Percentiles rank a stretch among this genome's conserved stretches.
Conservation (phyloP, 1,284 basidiomycete genomes). For the Phylloporus sp. region DNA sequence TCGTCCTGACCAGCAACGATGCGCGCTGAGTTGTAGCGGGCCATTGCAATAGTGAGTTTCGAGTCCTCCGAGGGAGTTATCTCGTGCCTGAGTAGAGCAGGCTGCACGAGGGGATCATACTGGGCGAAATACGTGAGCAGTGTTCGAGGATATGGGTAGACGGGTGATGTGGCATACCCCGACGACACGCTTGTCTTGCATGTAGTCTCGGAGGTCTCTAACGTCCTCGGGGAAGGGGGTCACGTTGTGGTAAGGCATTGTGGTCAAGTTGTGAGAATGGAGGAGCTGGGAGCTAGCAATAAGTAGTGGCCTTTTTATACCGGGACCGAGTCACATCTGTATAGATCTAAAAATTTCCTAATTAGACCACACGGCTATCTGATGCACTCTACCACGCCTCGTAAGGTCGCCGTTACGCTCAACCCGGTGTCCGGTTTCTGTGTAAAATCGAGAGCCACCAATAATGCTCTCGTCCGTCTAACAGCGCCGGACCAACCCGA, state of each 20-base stretch:
- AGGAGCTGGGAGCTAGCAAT: not conserved
- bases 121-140: conserved; percentile 33
- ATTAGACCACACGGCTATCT: conserved; percentile 10
- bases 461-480: conserved; percentile 18
- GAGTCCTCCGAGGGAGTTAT: conserved; percentile 64
- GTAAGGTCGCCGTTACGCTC: conserved; percentile 25
- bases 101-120: conserved; percentile 95
- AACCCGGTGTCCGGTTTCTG: conserved; percentile 38
- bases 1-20: conserved; percentile 86
- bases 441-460: conserved; percentile 31
- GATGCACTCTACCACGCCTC: conserved; percentile 28
- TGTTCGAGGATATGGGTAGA: not conserved
- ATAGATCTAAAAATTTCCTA: conserved; percentile 15
- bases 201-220: conserved; percentile 65
- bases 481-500: conserved; percentile 12
- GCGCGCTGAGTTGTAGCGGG: conserved; percentile 78
- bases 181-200: conserved; percentile 77
- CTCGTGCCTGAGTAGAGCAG: conserved; percentile 87
- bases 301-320: conserved; percentile 28
- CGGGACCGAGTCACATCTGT: not conserved
- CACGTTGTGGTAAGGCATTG: conserved; percentile 41
- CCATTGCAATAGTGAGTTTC: conserved; percentile 73
- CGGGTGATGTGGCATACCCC: conserved; percentile 54
- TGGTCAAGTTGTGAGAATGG: not conserved
- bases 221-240: conserved; percentile 69